Evolutionary conservation across 768 basidiomycete species (phyloP).

Genomic region (Panaeolus cyanescens): DNA sequence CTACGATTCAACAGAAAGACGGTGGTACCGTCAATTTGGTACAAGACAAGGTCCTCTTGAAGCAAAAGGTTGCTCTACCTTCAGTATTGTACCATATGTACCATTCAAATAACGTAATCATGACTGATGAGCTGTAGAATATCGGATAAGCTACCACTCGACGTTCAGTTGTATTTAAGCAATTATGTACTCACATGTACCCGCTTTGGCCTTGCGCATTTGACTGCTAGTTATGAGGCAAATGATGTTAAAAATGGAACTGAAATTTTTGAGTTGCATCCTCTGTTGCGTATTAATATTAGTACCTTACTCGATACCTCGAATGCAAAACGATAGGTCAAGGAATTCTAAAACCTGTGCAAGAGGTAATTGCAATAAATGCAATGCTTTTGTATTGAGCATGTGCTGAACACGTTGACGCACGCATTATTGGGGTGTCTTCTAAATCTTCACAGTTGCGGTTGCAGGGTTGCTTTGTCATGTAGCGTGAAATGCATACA

Average conservation of each 20-base stretch:
- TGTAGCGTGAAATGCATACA: background rate
- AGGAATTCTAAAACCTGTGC: too few species aligned
- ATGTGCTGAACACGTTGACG: background rate
- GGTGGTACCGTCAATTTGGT: background rate
- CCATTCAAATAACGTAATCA: background rate
- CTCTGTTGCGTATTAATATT: too few species aligned
- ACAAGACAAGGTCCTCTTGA: conserved; percentile 11
- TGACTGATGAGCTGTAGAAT: background rate
- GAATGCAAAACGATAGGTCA: too few species aligned
- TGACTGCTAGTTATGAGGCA: too few species aligned
- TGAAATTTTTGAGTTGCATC: too few species aligned
- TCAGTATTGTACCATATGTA: conserved; percentile 6
- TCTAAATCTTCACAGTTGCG: background rate
- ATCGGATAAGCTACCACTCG: too few species aligned
- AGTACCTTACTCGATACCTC: too few species aligned
- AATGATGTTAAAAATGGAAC: too few species aligned
- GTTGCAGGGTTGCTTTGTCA: background rate
- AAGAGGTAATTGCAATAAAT: background rate
- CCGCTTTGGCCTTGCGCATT: too few species aligned
- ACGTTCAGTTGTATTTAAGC: too few species aligned
- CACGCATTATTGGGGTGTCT: background rate
- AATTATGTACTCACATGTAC: too few species aligned
- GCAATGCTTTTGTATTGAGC: background rate
- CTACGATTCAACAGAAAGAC: conserved; percentile 2
- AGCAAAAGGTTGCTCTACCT: conserved; percentile 15